A percentile compares a stretch with the other conserved stretches of the same genome.
Evolutionary conservation across 2,329 filamentous ascomycete genomes (phyloP).

Genomic region (Elsinoe australis): DNA sequence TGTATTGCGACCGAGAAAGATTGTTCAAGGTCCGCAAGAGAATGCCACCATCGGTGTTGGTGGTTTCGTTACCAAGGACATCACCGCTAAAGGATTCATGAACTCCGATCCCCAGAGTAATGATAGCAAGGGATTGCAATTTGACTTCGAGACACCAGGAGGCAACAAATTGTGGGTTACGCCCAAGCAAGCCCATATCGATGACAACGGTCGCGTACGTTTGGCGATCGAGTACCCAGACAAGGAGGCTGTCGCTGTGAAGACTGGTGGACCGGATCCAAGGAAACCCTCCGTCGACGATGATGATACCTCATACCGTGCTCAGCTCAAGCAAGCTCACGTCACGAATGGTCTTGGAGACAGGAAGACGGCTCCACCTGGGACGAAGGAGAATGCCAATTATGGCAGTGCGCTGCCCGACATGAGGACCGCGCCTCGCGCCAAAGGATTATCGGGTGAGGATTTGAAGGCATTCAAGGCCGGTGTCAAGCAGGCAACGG

Average conservation of each 20-base stretch:
- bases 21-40: slow-evolving; percentile 28
- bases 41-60: slow-evolving; percentile 38
- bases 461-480: slow-evolving; percentile 3
- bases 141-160: slow-evolving; percentile 40
- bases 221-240: slow-evolving; percentile 30
- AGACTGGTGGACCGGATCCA: slow-evolving; percentile 20
- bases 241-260: slow-evolving; percentile 29
- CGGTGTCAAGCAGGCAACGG: slow-evolving; percentile 3
- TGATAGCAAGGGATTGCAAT: slow-evolving; percentile 32
- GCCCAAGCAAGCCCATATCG: slow-evolving; percentile 40
- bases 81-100: slow-evolving; percentile 29
- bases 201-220: slow-evolving; percentile 38
- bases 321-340: neutral
- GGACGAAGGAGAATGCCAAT: slow-evolving; percentile 22
- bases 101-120: slow-evolving; percentile 32
- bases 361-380: slow-evolving; percentile 21
- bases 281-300: slow-evolving; percentile 6
- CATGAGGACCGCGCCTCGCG: slow-evolving; percentile 19
- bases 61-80: slow-evolving; percentile 38
- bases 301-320: neutral
- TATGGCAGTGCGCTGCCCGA: slow-evolving; percentile 26
- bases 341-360: slow-evolving; percentile 21
- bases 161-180: slow-evolving; percentile 48
- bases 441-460: slow-evolving; percentile 25
- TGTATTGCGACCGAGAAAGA: slow-evolving; percentile 44